Evolutionary conservation across 1,139 yeast genomes (phyloP).

Genomic region (Protomyces macrosporus): DNA sequence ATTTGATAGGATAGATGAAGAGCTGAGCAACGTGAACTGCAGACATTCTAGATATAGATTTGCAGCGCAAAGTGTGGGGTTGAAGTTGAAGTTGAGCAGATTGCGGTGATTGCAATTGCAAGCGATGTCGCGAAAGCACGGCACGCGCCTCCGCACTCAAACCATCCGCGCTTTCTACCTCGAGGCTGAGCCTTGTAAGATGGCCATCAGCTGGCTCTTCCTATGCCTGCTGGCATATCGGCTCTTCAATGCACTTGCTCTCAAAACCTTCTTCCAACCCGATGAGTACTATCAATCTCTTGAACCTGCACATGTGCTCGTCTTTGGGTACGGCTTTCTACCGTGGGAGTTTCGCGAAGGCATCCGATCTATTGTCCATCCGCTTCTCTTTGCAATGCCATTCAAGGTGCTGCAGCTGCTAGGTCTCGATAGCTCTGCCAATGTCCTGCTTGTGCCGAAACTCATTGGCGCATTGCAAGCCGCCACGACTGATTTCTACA

Average conservation of each 20-base stretch:
- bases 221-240: conserved; percentile 2
- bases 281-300: conserved; percentile 92
- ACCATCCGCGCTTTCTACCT: too few species aligned
- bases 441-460: conserved; percentile 50
- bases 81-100: too few species aligned
- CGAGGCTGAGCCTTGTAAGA: neutral
- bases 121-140: too few species aligned
- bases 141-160: too few species aligned
- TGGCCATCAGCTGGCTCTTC: neutral
- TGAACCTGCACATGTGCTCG: conserved; percentile 79
- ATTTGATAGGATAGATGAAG: conserved; percentile 24
- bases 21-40: conserved; percentile 2
- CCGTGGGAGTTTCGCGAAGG: conserved; percentile 94
- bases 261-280: conserved; percentile 81
- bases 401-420: conserved; percentile 39
- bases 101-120: too few species aligned
- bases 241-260: conserved; percentile 54
- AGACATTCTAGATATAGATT: neutral
- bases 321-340: conserved; percentile 72
- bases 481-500: conserved; percentile 57
- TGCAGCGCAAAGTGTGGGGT: too few species aligned
- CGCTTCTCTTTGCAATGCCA: conserved; percentile 55
- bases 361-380: conserved; percentile 74
- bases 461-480: conserved; percentile 65
- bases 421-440: conserved; percentile 40